phyloP scores from a whole-genome alignment of 129 eudicot species.

The Arctium minus region DNA sequence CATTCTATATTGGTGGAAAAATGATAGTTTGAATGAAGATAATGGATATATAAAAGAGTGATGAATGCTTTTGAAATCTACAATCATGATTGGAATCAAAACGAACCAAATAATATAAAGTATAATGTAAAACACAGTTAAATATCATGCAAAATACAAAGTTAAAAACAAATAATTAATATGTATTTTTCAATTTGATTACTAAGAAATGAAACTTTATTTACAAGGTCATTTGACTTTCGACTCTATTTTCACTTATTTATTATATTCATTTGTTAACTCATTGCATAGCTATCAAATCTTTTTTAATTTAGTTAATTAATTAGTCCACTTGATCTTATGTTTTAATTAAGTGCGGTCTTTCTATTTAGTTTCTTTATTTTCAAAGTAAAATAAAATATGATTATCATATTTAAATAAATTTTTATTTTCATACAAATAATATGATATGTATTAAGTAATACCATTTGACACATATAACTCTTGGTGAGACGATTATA shows the following conservation, averaged over 20 bases:
- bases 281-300: conserved; percentile 7
- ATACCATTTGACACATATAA: not conserved
- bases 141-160: too few species aligned
- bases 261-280: conserved; percentile 6
- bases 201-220: not conserved
- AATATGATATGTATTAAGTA: not conserved
- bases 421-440: not conserved
- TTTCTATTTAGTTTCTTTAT: not conserved
- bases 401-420: not conserved
- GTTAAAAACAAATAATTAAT: too few species aligned
- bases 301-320: not conserved
- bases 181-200: too few species aligned
- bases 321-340: not conserved
- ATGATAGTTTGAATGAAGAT: too few species aligned
- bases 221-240: conserved; percentile 4
- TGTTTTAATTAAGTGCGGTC: not conserved
- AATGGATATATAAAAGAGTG: too few species aligned
- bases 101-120: too few species aligned
- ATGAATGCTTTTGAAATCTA: too few species aligned
- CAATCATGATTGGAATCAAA: too few species aligned
- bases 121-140: too few species aligned
- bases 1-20: too few species aligned
- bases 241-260: not conserved
- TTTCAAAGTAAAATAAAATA: not conserved
- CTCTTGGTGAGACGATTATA: not conserved